These are phyloP conservation scores for Inonotus obliquus DNA, from an alignment of 1,284 basidiomycete species.

Conservation along the genomic window DNA sequence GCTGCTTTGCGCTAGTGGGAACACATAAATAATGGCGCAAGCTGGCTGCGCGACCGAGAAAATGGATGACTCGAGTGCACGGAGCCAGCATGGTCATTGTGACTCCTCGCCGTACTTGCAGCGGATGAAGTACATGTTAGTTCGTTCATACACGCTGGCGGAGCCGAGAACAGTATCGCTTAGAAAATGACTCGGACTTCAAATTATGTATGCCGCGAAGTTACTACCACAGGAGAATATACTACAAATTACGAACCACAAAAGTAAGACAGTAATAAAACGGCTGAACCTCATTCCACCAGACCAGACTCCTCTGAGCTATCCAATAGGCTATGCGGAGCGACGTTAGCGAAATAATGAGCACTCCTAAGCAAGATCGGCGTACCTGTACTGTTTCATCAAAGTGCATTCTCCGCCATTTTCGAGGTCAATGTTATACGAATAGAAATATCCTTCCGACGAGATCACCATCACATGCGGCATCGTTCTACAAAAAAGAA, in stretches of 20 bases:
- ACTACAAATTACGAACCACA: not conserved
- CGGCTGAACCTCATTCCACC: slow-evolving; percentile 5
- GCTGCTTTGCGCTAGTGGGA: not conserved
- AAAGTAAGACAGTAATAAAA: not conserved
- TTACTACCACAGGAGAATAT: slow-evolving; percentile 4
- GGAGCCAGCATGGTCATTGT: not conserved
- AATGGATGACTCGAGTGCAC: not conserved
- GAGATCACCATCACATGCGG: slow-evolving; percentile 98
- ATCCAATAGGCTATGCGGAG: slow-evolving; percentile 12
- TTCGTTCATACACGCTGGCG: not conserved
- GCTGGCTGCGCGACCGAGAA: not conserved
- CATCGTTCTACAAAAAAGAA: slow-evolving; percentile 57
- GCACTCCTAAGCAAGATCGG: not conserved
- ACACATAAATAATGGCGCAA: not conserved
- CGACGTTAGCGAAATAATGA: not conserved
- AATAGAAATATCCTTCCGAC: slow-evolving; percentile 93
- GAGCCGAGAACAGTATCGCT: not conserved
- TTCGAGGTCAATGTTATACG: slow-evolving; percentile 94
- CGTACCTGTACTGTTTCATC: slow-evolving; percentile 86
- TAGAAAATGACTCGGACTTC: not conserved
- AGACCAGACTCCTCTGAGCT: slow-evolving; percentile 15
- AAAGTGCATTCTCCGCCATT: slow-evolving; percentile 93
- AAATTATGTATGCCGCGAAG: not conserved
- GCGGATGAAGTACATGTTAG: no score
- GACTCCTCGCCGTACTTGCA: no score